Evolutionary conservation across 1,284 basidiomycete genomes (phyloP), one percentile per base, ranked within the genome.

Genomic region (Pyrrhoderma noxium): DNA sequence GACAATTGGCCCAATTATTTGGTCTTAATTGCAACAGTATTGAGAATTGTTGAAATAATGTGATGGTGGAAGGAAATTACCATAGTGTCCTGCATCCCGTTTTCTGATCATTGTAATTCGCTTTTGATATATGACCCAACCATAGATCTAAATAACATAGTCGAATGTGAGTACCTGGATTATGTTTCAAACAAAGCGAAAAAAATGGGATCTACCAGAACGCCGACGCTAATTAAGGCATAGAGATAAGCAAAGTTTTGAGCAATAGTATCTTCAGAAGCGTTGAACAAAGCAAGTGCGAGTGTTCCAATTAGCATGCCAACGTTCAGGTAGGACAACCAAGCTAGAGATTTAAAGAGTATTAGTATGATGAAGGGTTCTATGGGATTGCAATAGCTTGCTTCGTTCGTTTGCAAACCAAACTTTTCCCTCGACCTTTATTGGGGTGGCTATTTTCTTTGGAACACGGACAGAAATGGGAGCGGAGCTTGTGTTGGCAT

Each of bases 371-470:
- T 36, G 21, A 14, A 36, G 3, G 45, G n/a, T 31, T 16, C 31
- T 36, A 22, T 35, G 8, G 19, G 43, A 31, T 35, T 42, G 35
- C 35, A 9, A 2, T 37, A 25, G 23, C 13, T 67, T 54, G 91
- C 89, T 99, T 59, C 96, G 76, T 69, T 99, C 96, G 65, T 98
- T 97, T 5, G 96, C 94, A 70, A 99, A 97, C 89, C 95, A 99
- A 39, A 99, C 95, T 65, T 99, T 99, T 27, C 88, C 89, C 67
- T 99, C 95, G 36, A 99, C 91, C 58, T 87, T 88, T 60, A 98
- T 79, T 0, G 92, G 87, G 0, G 93, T 90, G 0, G 89, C 75
- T 34, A 95, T 82, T 66, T 95, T 94, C 74, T 93, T 89, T 0
- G 89, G 90, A 0, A 89, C 73, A 35, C 81, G 72, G 35, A 89